Conservation (phyloP, 139 green algal species). For the Penium margaritaceum region DNA sequence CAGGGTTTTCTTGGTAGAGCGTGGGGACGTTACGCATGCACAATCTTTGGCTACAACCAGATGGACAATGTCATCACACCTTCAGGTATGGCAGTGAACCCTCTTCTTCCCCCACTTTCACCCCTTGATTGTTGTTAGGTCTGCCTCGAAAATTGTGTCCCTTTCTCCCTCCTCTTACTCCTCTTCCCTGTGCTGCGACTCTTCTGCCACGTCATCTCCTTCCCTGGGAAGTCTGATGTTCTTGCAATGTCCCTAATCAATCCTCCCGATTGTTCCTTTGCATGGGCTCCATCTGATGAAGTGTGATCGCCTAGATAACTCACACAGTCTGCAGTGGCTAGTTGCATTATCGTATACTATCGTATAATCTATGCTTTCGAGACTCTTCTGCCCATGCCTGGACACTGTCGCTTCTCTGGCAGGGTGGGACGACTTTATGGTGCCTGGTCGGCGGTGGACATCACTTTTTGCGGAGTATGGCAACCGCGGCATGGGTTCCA, state of each 20-base stretch:
- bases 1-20: conserved; percentile 19
- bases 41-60: conserved; percentile 23
- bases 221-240: no score
- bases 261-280: no score
- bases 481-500: conserved; percentile 7
- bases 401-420: conserved; percentile 6
- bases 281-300: no score
- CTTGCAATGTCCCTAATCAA: no score
- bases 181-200: not conserved
- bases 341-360: no score
- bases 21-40: conserved; percentile 18
- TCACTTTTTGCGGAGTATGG: conserved; percentile 28
- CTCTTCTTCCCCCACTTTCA: not conserved
- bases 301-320: no score
- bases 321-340: no score
- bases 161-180: not conserved
- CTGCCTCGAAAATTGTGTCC: not conserved
- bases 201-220: not conserved
- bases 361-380: no score
- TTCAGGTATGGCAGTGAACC: not conserved
- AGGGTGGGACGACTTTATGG: conserved; percentile 10
- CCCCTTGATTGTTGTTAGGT: not conserved
- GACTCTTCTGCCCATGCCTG: no score
- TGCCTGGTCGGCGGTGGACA: not conserved
- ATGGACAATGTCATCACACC: conserved; percentile 23